Evolutionary conservation across 441 rosid genomes (phyloP).

Genomic region (Populus hybrid): DNA sequence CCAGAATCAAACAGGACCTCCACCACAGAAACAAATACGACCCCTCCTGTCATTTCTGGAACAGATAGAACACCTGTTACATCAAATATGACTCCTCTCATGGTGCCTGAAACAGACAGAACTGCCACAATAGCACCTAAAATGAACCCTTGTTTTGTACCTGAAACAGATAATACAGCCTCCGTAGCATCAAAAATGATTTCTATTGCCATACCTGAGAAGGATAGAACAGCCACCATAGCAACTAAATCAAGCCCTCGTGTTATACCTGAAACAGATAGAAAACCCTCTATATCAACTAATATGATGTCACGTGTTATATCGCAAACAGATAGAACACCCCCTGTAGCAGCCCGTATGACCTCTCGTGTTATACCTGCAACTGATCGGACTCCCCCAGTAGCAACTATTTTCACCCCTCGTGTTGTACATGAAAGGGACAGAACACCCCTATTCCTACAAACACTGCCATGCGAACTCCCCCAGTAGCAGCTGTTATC

Average conservation of each 20-base stretch:
- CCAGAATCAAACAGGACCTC: constrained; percentile 6
- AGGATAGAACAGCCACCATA: not conserved
- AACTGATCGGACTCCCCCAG: not conserved
- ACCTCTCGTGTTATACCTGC: constrained; percentile 8
- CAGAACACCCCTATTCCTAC: not conserved
- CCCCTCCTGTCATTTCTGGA: not conserved
- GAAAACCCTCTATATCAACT: constrained; percentile 2
- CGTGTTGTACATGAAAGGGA: not conserved
- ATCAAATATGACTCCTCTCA: not conserved
- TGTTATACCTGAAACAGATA: constrained; percentile 13
- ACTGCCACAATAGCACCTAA: not conserved
- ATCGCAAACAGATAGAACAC: constrained; percentile 13
- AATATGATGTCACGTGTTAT: constrained; percentile 1
- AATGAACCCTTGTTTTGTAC: not conserved
- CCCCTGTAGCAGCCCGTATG: not conserved
- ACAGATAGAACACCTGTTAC: constrained; percentile 1
- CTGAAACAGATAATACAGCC: constrained; percentile 8
- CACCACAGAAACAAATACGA: not conserved
- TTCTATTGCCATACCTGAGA: not conserved
- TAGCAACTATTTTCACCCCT: constrained; percentile 10
- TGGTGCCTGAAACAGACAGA: constrained; percentile 4
- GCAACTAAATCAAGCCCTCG: constrained; percentile 3
- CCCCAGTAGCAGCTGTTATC: constrained; percentile 8
- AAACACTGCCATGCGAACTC: not conserved
- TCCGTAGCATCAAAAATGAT: not conserved